These are phyloP conservation scores for Lactarius psammicola DNA, from an alignment of 768 basidiomycete species.

Conservation along the genomic window DNA sequence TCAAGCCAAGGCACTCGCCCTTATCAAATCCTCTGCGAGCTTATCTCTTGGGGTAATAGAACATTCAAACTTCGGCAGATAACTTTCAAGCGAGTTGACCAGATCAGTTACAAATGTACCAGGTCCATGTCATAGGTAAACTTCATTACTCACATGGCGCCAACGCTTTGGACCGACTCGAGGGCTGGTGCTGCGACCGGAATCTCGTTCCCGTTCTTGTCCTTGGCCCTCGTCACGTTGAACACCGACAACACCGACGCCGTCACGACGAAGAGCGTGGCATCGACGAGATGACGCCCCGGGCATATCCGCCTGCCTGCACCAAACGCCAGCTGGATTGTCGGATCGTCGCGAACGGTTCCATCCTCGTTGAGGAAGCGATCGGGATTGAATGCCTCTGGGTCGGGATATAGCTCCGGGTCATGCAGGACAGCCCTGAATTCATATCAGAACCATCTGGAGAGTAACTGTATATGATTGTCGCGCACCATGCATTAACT, in stretches of 20 bases:
- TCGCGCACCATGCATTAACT: conserved; percentile 30
- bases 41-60: not conserved
- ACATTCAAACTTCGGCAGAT: not conserved
- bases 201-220: not conserved
- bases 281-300: not conserved
- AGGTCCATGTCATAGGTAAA: not conserved
- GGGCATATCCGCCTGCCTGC: not conserved
- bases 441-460: not conserved
- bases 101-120: not conserved
- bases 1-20: not conserved
- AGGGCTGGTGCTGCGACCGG: not conserved
- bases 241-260: conserved; percentile 17
- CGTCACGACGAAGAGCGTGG: not conserved
- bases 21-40: not conserved
- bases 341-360: not conserved
- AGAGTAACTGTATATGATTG: not conserved
- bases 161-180: not conserved
- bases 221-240: conserved; percentile 14
- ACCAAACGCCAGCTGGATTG: not conserved
- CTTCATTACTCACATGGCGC: not conserved
- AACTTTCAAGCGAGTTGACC: not conserved
- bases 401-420: conserved; percentile 32
- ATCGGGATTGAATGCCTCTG: conserved; percentile 33
- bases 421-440: conserved; percentile 23
- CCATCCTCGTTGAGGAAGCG: conserved; percentile 28